Conservation (phyloP, 495 filamentous ascomycete species). For the Chaetomidium leptoderma region DNA sequence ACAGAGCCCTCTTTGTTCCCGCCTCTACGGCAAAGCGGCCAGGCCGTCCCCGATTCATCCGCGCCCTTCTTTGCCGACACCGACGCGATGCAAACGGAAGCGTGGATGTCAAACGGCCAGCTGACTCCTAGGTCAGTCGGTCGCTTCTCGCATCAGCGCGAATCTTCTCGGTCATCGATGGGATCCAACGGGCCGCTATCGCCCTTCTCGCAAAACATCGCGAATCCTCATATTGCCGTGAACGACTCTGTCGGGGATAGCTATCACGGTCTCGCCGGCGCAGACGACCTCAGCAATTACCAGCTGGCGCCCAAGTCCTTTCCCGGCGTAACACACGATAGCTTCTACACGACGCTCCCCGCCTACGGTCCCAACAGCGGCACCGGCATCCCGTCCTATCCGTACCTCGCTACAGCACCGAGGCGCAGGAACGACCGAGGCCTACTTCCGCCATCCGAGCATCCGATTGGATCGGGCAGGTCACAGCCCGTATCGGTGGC, state of each 20-base stretch:
- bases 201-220: constrained; percentile 48
- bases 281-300: constrained; percentile 43
- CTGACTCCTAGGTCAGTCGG: constrained; percentile 40
- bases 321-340: constrained; percentile 27
- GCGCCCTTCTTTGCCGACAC: constrained; percentile 24
- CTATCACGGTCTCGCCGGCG: constrained; percentile 35
- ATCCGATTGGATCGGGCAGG: constrained; percentile 33
- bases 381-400: constrained; percentile 25
- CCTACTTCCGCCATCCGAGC: constrained; percentile 35
- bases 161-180: constrained; percentile 52
- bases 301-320: constrained; percentile 36
- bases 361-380: constrained; percentile 22
- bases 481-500: constrained; percentile 47
- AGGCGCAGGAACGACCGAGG: constrained; percentile 36
- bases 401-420: constrained; percentile 29
- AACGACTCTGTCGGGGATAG: constrained; percentile 38
- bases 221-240: constrained; percentile 52
- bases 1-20: constrained; percentile 32
- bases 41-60: constrained; percentile 28
- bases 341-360: constrained; percentile 35
- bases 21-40: constrained; percentile 26
- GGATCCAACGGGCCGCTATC: constrained; percentile 53
- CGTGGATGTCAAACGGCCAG: constrained; percentile 38
- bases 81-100: constrained; percentile 44
- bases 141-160: constrained; percentile 47